These are phyloP conservation scores for Alternaria gansuensis DNA, from an alignment of 2,329 filamentous ascomycete species.

Conservation along the genomic window DNA sequence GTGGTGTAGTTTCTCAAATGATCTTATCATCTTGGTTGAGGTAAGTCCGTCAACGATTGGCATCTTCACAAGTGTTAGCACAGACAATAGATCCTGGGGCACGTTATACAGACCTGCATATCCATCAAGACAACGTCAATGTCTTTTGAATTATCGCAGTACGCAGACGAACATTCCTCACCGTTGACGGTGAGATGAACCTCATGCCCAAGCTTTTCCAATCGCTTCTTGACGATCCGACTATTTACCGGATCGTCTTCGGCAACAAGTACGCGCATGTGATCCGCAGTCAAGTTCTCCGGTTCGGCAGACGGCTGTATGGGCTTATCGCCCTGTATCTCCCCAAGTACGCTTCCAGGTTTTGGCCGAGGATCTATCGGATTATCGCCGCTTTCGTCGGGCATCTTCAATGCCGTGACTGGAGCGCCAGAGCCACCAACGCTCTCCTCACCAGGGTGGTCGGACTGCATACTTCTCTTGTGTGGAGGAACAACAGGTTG, in stretches of 20 bases:
- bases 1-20: conserved; percentile 67
- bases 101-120: conserved; percentile 74
- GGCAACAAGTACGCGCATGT: conserved; percentile 76
- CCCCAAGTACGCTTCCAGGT: conserved; percentile 41
- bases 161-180: conserved; percentile 79
- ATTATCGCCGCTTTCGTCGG: conserved; percentile 51
- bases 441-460: conserved; percentile 51
- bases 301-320: conserved; percentile 19
- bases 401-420: conserved; percentile 58
- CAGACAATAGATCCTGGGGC: no score
- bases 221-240: conserved; percentile 78
- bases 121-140: conserved; percentile 92
- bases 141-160: conserved; percentile 66
- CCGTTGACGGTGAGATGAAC: conserved; percentile 81
- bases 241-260: conserved; percentile 91
- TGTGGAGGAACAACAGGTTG: conserved; percentile 36
- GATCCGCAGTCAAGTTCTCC: conserved; percentile 45
- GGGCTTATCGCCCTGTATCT: conserved; percentile 36
- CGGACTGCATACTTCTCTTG: conserved; percentile 56
- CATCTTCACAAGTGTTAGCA: conserved; percentile 68
- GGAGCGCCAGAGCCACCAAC: conserved; percentile 55
- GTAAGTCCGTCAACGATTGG: conserved; percentile 86
- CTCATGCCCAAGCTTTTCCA: conserved; percentile 78
- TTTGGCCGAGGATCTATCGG: conserved; percentile 20
- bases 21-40: conserved; percentile 84